Base-by-base conservation (phyloP, 495 filamentous ascomycete species). In the Lichenothelia convexa region DNA sequence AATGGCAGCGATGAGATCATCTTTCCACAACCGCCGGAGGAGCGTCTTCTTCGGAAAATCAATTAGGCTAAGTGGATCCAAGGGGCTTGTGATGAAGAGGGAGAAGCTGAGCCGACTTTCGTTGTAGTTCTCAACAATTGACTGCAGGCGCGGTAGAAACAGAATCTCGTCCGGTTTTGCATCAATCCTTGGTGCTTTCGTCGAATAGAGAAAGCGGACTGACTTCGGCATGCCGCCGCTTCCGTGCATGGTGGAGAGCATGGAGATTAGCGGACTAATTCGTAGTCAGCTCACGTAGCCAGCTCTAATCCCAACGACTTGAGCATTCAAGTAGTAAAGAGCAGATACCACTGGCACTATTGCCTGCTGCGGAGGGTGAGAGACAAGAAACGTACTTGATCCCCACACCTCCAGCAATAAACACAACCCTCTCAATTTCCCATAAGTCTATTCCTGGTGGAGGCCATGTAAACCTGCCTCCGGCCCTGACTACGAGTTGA, bases 371-470 rank as follows among this genome's bases (percentile, higher is more conserved):
- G 4, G 33, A 13, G 13, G 21, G 21, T 5, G 68, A 41, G 54
- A 70, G 70, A 41, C 55, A 61, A 23, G 66, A 55, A 20, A 68
- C 54, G 7, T 65, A 74, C 53, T 93, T 93, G 30, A 93, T 75
- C 1, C 84, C 84, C 18, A 93, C 75, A 0, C 84, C 84, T 3
- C 82, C 82, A 1, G 83, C 83, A 31, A 91, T 61, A 26, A 93
- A 71, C 0, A 87, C 66, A 1, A 74, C 62, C 35, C 67, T 72
- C 9, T 61, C 57, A 7, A 81, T 49, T 3, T 41, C 38, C 0
- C 38, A 38, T 0, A 48, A 21, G 22, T 65, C 45, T 7, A 70
- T 40, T 0, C 55, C 53, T 1, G 59, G 55, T 0, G 76, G 71
- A 4, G 83, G 83, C 68, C 72, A 93, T 5, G 75, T 63, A 46